Evolutionary conservation across 192 early-diverging fungal genomes (phyloP).

Genomic region (Entophlyctis luteolus): DNA sequence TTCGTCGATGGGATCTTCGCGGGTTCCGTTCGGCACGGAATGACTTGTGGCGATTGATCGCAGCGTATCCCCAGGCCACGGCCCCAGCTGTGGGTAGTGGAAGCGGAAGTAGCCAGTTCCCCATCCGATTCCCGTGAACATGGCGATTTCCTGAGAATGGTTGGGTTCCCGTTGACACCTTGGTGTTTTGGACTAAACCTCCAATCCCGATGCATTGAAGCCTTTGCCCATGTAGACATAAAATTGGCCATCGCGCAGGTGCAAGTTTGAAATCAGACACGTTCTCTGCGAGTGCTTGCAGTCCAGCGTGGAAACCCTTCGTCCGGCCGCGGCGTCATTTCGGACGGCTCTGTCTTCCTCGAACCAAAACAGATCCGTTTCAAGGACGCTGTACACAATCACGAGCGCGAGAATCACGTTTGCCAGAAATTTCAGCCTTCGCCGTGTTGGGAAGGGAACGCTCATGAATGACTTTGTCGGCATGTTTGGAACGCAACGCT

Average conservation of each 20-base stretch:
- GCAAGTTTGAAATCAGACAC: not conserved
- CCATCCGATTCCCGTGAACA: constrained; percentile 29
- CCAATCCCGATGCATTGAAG: not conserved
- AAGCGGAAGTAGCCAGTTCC: constrained; percentile 14
- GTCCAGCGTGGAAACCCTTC: not conserved
- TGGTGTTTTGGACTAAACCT: not conserved
- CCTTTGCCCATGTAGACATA: not conserved
- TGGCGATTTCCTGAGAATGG: not conserved
- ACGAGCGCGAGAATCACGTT: no score
- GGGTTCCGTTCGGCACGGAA: no score
- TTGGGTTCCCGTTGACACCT: not conserved
- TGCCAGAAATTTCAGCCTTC: no score
- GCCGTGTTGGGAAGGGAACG: no score
- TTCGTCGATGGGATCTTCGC: not conserved
- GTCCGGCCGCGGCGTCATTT: not conserved
- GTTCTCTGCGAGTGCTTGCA: not conserved
- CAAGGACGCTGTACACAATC: no score
- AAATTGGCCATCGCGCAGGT: not conserved
- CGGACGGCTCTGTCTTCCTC: not conserved
- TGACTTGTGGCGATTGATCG: not conserved
- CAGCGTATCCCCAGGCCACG: not conserved
- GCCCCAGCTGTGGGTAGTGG: not conserved
- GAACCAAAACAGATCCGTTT: no score
- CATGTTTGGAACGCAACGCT: no score
- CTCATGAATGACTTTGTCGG: no score